These are phyloP conservation scores for Wallacemonas rigidus DNA, from an alignment of 208 protist species.

Conservation along the genomic window DNA sequence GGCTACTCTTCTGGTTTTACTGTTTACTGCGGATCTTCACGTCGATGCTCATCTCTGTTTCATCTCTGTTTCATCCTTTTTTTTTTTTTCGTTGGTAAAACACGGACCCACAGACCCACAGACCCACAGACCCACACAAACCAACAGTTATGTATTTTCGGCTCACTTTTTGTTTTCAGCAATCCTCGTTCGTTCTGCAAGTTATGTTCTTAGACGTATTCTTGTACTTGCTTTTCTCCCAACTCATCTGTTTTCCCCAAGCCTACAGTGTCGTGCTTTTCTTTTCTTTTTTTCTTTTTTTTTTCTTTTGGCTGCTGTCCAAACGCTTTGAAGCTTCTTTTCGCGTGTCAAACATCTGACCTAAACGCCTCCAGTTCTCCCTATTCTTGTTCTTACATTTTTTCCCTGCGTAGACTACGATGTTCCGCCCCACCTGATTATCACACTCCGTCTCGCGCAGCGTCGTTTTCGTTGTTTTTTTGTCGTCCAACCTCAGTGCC, in stretches of 20 bases:
- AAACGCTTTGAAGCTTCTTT: no score
- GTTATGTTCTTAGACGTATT: neutral
- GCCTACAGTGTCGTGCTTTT: neutral
- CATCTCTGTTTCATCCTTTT: constrained; percentile 10
- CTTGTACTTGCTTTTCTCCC: constrained; percentile 13
- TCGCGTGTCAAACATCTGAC: no score
- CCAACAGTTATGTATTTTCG: constrained; percentile 7
- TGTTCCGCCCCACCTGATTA: no score
- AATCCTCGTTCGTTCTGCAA: neutral
- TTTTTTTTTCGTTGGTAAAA: constrained; percentile 18
- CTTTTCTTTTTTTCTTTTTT: constrained; percentile 9
- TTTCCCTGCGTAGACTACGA: no score
- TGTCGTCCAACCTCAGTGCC: neutral
- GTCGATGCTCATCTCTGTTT: neutral
- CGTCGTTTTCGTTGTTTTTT: neutral
- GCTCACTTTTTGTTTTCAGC: constrained; percentile 10
- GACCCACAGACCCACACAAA: neutral
- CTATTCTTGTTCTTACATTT: no score
- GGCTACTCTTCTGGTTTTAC: neutral
- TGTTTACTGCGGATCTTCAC: neutral
- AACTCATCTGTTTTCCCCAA: neutral
- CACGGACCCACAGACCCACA: constrained; percentile 1
- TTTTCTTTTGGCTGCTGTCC: no score
- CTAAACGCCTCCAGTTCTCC: no score
- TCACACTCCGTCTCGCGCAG: no score